Evolutionary conservation across 768 basidiomycete species (phyloP).

Genomic region (Psilocybe tampanensis): DNA sequence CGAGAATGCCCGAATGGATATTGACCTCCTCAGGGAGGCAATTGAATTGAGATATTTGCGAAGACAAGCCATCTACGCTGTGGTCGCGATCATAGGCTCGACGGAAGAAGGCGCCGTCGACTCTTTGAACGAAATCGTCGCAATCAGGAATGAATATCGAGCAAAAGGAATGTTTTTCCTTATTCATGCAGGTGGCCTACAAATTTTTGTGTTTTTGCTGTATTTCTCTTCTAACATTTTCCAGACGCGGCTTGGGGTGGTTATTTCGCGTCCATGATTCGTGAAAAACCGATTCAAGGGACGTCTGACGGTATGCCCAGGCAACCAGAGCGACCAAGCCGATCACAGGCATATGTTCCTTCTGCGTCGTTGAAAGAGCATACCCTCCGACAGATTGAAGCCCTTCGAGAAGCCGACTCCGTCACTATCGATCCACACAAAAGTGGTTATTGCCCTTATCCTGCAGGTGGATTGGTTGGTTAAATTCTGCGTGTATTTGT

Average conservation of each 20-base stretch:
- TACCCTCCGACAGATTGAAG: constrained; percentile 30
- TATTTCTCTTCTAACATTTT: background rate
- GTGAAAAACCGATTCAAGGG: background rate
- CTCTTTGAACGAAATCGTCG: constrained; percentile 38
- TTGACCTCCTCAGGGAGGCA: constrained; percentile 22
- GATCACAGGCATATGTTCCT: background rate
- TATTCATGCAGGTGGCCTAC: constrained; percentile 8
- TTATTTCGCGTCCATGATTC: constrained; percentile 34
- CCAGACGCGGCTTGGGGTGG: constrained; percentile 48
- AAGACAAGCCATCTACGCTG: constrained; percentile 35
- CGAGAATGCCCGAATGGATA: constrained; percentile 35
- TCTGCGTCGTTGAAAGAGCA: constrained; percentile 9
- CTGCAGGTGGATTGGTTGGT: constrained; percentile 32
- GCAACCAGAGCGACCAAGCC: background rate
- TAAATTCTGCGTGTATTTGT: background rate
- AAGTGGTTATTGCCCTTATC: constrained; percentile 44
- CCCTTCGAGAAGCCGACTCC: constrained; percentile 34
- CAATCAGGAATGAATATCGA: constrained; percentile 28
- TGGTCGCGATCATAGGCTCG: constrained; percentile 45
- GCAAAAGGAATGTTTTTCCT: constrained; percentile 13
- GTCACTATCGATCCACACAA: constrained; percentile 46
- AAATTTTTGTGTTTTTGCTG: background rate
- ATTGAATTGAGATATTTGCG: constrained; percentile 32
- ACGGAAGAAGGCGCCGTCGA: constrained; percentile 48
- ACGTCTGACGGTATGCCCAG: background rate